Percentiles rank a stretch among this genome's conserved stretches.
phyloP scores from a whole-genome alignment of 345 rosid genomes.

The Zanthoxylum bungeanum region DNA sequence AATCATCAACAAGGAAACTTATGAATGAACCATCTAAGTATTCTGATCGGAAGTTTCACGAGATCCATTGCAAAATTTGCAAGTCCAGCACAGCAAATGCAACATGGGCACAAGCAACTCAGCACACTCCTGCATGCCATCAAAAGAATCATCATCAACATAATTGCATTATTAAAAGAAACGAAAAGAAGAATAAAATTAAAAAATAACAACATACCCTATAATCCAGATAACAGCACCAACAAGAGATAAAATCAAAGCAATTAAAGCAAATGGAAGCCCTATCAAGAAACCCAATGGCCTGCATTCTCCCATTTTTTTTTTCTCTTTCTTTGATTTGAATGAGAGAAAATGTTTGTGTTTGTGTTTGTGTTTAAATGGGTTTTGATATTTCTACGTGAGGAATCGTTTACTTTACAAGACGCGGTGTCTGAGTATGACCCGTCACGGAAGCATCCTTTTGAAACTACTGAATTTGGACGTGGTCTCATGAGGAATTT shows the following conservation, averaged over 20 bases:
- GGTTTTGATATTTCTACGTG: neutral
- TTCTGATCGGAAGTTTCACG: conserved; percentile 60
- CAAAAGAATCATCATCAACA: neutral
- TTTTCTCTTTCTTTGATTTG: conserved; percentile 10
- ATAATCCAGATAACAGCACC: conserved; percentile 75
- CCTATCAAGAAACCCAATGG: conserved; percentile 82
- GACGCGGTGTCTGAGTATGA: conserved; percentile 9
- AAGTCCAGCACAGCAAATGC: conserved; percentile 59
- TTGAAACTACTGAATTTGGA: neutral
- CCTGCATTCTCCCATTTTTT: conserved; percentile 79
- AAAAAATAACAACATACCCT: conserved; percentile 52
- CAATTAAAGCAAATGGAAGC: conserved; percentile 70
- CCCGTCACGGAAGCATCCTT: conserved; percentile 13
- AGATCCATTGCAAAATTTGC: conserved; percentile 63
- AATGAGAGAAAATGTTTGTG: conserved; percentile 1
- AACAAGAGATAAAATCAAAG: conserved; percentile 52
- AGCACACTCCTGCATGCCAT: conserved; percentile 42
- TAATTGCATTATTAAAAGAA: neutral
- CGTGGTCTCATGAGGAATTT: neutral
- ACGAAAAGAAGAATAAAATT: neutral
- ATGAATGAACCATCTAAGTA: conserved; percentile 59
- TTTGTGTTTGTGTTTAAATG: neutral
- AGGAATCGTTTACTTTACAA: neutral
- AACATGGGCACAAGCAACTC: conserved; percentile 83
- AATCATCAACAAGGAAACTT: conserved; percentile 77